phyloP scores from a whole-genome alignment of 2,329 filamentous ascomycete genomes.

The Fusarium secorum region DNA sequence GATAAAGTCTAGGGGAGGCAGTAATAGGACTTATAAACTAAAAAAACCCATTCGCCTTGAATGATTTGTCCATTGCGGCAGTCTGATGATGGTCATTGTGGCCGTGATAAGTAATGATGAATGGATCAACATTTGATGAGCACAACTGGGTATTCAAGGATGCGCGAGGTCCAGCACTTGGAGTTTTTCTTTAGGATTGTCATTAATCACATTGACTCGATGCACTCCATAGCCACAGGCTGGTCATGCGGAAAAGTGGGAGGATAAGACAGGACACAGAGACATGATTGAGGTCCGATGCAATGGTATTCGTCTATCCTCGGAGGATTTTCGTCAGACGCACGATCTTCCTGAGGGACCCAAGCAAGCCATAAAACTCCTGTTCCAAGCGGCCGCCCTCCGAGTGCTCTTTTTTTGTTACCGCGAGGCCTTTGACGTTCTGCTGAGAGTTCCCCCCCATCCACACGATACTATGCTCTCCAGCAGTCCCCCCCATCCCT shows the following conservation, averaged over 20 bases:
- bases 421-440: slow-evolving; percentile 47
- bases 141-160: background rate
- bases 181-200: slow-evolving; percentile 23
- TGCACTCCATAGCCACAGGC: slow-evolving; percentile 18
- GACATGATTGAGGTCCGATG: slow-evolving; percentile 46
- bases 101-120: background rate
- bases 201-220: slow-evolving; percentile 31
- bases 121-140: background rate
- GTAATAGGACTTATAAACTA: slow-evolving; percentile 45
- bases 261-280: slow-evolving; percentile 25
- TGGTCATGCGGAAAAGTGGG: slow-evolving; percentile 15
- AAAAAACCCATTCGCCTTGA: background rate
- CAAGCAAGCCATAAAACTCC: slow-evolving; percentile 57
- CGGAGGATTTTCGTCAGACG: slow-evolving; percentile 53
- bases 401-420: slow-evolving; percentile 48
- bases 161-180: slow-evolving; percentile 3
- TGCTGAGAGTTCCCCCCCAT: slow-evolving; percentile 38
- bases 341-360: slow-evolving; percentile 52
- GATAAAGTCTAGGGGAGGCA: slow-evolving; percentile 41
- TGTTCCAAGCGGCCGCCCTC: slow-evolving; percentile 55
- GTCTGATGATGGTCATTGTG: background rate
- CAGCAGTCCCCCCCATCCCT: slow-evolving; percentile 28
- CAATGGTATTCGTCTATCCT: slow-evolving; percentile 55
- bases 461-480: slow-evolving; percentile 33
- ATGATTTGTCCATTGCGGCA: background rate